Evolutionary conservation across 2,329 filamentous ascomycete genomes (phyloP), one percentile per base, ranked within the genome.

Genomic region (Aspergillus arachidicola): DNA sequence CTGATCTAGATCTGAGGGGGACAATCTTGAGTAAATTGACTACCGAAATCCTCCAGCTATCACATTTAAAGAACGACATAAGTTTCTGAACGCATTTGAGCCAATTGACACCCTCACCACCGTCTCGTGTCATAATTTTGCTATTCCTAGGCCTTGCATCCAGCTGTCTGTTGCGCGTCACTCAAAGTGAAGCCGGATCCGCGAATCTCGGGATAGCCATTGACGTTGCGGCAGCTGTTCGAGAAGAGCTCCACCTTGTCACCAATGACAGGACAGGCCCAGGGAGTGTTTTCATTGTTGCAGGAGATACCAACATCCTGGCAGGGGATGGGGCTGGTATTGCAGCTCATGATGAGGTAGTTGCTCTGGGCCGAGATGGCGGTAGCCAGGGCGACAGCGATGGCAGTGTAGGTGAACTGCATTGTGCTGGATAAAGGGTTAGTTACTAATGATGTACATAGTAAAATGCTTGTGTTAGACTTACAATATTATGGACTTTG

Each of bases 311-410:
- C 48, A 1, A 19, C 28, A n/a, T 9, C 4, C 28, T 51, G 28
- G 10, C 48, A 51, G 48, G 48, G 26, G 7, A 51, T n/a, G 28
- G 48, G 16, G 28, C 16, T 51, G 19, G 48, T 51, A 10, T 51
- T 51, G 48, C 48, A 51, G 48, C 48, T 51, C 48, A 51, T 51
- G 19, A 51, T 32, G 48, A 21, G 19, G 28, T 34, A 51, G 48
- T 21, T 30, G 12, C 2, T n/a, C 19, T 51, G 48, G 19, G 48
- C 48, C 2, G 48, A 51, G 28, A 51, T 34, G 28, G 48, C n/a
- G 7, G 48, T 32, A 12, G 28, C 28, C 4, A 51, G 48, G 19
- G 48, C 4, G 9, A 51, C 28, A 5, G 26, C 16, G 48, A 32
- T 34, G 28, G 48, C 48, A 14, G 48, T 34, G 48, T 32, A 51